These are phyloP conservation scores for Yamadazyma laniorum DNA, from an alignment of 805 yeast genomes.

Conservation along the genomic window DNA sequence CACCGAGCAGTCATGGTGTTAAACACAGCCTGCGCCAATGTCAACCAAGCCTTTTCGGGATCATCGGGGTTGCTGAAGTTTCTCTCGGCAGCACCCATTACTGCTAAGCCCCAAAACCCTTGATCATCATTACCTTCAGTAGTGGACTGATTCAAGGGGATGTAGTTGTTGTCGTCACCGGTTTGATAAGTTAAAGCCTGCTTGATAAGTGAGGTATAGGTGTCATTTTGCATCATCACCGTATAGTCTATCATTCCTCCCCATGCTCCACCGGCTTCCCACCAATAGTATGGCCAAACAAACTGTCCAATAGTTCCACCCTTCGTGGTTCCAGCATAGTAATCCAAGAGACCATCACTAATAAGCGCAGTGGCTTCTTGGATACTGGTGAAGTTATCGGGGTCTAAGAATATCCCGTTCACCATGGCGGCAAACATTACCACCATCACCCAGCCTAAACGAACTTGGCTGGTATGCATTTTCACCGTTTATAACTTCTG, in stretches of 20 bases:
- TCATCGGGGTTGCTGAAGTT: slow-evolving; percentile 62
- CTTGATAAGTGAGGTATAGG: slow-evolving; percentile 58
- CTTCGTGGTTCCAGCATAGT: slow-evolving; percentile 62
- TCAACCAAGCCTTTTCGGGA: slow-evolving; percentile 36
- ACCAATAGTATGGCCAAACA: slow-evolving; percentile 91
- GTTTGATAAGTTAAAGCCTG: slow-evolving; percentile 70
- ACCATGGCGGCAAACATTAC: background rate
- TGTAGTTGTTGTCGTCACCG: slow-evolving; percentile 65
- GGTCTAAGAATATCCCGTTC: slow-evolving; percentile 12
- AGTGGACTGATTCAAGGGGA: slow-evolving; percentile 83
- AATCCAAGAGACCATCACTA: slow-evolving; percentile 74
- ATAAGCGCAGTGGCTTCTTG: slow-evolving; percentile 57
- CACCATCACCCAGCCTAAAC: background rate
- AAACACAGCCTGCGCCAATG: slow-evolving; percentile 42
- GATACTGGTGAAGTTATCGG: slow-evolving; percentile 42
- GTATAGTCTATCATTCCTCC: slow-evolving; percentile 81
- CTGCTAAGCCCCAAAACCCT: slow-evolving; percentile 94
- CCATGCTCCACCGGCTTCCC: slow-evolving; percentile 98
- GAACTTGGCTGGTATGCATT: background rate
- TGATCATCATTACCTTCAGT: slow-evolving; percentile 98
- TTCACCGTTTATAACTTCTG: no score
- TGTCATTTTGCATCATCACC: slow-evolving; percentile 64
- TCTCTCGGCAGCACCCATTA: slow-evolving; percentile 87
- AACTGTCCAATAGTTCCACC: slow-evolving; percentile 91
- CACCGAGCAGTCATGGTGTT: slow-evolving; percentile 47